phyloP scores from a whole-genome alignment of 441 rosid genomes.

The Mallotus repandus region DNA sequence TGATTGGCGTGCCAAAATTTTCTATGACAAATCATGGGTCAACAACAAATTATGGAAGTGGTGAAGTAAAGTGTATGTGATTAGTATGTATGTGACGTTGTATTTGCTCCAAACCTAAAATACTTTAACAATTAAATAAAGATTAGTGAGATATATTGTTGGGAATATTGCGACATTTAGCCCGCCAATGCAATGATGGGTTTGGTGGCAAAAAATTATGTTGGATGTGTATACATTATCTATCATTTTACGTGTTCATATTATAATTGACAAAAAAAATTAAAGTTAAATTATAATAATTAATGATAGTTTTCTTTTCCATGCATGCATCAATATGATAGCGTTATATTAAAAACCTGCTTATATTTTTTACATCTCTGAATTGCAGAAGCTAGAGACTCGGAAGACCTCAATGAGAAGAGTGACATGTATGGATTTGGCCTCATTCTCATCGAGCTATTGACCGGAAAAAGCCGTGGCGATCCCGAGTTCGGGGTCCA shows the following conservation, averaged over 20 bases:
- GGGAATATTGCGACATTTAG: constrained; percentile 19
- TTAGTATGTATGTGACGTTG: background rate
- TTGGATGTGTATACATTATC: background rate
- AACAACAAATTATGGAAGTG: constrained; percentile 13
- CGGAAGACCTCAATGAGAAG: constrained; percentile 46
- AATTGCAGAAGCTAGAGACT: constrained; percentile 54
- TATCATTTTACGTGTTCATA: too few species aligned
- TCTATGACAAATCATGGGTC: background rate
- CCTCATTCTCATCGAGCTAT: constrained; percentile 55
- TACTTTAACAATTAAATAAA: background rate
- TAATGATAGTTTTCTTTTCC: too few species aligned
- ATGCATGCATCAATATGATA: background rate
- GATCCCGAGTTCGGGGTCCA: constrained; percentile 57
- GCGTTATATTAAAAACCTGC: background rate
- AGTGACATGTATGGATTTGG: constrained; percentile 71
- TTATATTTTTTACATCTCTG: too few species aligned
- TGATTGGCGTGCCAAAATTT: constrained; percentile 15
- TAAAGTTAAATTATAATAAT: too few species aligned
- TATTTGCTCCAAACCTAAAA: background rate
- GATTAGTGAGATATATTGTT: constrained; percentile 11
- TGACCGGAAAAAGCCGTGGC: constrained; percentile 60
- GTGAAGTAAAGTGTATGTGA: background rate
- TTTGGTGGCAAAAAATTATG: background rate
- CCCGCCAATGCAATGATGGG: constrained; percentile 1
- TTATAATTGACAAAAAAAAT: too few species aligned